Percentiles rank a stretch among this genome's conserved stretches.
Evolutionary conservation across 768 basidiomycete genomes (phyloP).

Genomic region (Butyriboletus loyo): DNA sequence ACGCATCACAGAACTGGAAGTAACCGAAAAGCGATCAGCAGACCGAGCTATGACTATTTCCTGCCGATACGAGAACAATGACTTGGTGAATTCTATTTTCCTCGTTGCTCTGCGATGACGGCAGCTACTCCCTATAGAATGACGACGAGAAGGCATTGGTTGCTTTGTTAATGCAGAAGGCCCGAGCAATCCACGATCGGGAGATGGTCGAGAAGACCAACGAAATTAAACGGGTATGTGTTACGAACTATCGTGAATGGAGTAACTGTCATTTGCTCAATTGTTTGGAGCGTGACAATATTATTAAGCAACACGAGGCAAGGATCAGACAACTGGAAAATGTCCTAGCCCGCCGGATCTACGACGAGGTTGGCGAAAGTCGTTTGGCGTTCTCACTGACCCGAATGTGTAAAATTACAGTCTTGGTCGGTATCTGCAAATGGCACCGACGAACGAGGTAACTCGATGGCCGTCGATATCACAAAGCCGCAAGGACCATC

Average conservation of each 20-base stretch:
- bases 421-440: conserved; percentile 10
- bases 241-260: background rate
- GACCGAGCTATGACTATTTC: conserved; percentile 28
- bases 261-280: conserved; percentile 6
- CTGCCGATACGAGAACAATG: conserved; percentile 42
- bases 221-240: conserved; percentile 50
- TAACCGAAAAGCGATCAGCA: conserved; percentile 27
- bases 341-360: conserved; percentile 43
- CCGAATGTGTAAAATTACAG: conserved; percentile 12
- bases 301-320: conserved; percentile 41
- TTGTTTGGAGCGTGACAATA: conserved; percentile 44
- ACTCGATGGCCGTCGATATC: conserved; percentile 7
- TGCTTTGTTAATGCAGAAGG: conserved; percentile 40
- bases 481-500: conserved; percentile 7
- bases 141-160: conserved; percentile 51
- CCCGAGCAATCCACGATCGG: conserved; percentile 49
- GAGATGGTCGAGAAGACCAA: conserved; percentile 53
- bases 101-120: conserved; percentile 10
- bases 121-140: conserved; percentile 33
- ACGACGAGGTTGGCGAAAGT: conserved; percentile 28
- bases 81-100: conserved; percentile 40
- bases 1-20: conserved; percentile 29
- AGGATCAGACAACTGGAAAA: conserved; percentile 47
- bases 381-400: conserved; percentile 14
- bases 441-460: conserved; percentile 10